phyloP scores from a whole-genome alignment of 768 basidiomycete species.

The Phaffia australis region DNA sequence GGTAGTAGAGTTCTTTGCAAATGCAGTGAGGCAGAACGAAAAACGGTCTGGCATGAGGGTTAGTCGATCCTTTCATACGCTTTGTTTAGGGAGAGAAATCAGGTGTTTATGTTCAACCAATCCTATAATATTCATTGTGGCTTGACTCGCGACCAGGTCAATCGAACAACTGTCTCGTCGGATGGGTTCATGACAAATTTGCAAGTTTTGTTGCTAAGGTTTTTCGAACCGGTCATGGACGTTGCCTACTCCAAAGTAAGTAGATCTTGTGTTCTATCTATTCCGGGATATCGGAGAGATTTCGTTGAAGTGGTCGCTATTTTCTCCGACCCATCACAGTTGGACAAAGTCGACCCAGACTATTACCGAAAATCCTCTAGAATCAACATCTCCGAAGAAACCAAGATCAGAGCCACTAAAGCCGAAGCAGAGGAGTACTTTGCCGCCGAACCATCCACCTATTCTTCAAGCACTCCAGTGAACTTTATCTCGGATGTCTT shows the following conservation, averaged over 20 bases:
- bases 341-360: conserved; percentile 77
- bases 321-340: conserved; percentile 42
- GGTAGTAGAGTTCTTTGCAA: conserved; percentile 69
- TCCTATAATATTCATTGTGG: neutral
- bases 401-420: conserved; percentile 81
- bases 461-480: conserved; percentile 42
- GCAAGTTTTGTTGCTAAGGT: conserved; percentile 65
- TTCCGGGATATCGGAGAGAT: conserved; percentile 10
- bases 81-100: too few species aligned
- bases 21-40: conserved; percentile 60
- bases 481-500: conserved; percentile 96
- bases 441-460: neutral
- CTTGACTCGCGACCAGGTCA: conserved; percentile 47
- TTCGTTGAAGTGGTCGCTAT: conserved; percentile 8
- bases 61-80: conserved; percentile 18
- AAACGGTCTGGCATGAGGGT: conserved; percentile 88
- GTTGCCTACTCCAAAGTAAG: conserved; percentile 71
- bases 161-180: conserved; percentile 69
- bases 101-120: neutral
- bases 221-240: conserved; percentile 93
- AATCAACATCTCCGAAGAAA: conserved; percentile 74
- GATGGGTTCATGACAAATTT: conserved; percentile 91
- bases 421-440: conserved; percentile 73
- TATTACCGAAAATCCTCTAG: conserved; percentile 65
- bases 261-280: neutral